Percentiles rank a stretch among this genome's conserved stretches.
Conservation (phyloP, 805 yeast species). For the Grigorovia yakushimaensis region DNA sequence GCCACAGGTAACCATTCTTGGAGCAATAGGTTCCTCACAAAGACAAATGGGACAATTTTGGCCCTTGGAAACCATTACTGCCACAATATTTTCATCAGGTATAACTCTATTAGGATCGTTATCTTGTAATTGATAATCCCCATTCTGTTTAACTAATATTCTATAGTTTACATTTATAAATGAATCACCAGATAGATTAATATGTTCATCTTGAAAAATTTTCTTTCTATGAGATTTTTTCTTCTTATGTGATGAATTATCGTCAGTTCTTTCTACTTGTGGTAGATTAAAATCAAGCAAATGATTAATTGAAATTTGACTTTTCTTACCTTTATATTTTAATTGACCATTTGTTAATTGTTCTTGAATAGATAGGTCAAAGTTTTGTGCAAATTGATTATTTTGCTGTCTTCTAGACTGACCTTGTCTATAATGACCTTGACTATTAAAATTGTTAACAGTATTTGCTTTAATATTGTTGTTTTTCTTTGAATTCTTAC, state of each 20-base stretch:
- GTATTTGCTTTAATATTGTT: background rate
- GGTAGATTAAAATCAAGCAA: constrained; percentile 49
- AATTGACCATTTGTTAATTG: constrained; percentile 26
- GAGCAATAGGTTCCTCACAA: constrained; percentile 75
- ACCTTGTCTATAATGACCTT: constrained; percentile 5
- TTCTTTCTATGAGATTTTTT: constrained; percentile 17
- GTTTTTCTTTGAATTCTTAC: background rate
- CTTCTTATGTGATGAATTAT: constrained; percentile 8
- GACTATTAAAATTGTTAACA: background rate
- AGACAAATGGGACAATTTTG: constrained; percentile 90
- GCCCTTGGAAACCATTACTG: constrained; percentile 67
- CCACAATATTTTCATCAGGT: constrained; percentile 46
- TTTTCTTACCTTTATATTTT: constrained; percentile 32
- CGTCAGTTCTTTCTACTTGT: constrained; percentile 25
- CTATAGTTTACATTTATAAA: constrained; percentile 78
- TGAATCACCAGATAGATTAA: constrained; percentile 51
- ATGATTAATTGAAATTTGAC: constrained; percentile 51
- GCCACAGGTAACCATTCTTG: constrained; percentile 92
- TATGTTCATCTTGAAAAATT: constrained; percentile 25
- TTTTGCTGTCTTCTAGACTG: constrained; percentile 7
- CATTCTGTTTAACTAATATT: constrained; percentile 63
- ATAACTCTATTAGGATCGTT: constrained; percentile 71
- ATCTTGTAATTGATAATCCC: constrained; percentile 46
- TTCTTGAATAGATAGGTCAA: constrained; percentile 28
- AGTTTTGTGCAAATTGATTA: background rate